Evolutionary conservation across 768 basidiomycete species (phyloP).

Genomic region (Leccinum variicolor): DNA sequence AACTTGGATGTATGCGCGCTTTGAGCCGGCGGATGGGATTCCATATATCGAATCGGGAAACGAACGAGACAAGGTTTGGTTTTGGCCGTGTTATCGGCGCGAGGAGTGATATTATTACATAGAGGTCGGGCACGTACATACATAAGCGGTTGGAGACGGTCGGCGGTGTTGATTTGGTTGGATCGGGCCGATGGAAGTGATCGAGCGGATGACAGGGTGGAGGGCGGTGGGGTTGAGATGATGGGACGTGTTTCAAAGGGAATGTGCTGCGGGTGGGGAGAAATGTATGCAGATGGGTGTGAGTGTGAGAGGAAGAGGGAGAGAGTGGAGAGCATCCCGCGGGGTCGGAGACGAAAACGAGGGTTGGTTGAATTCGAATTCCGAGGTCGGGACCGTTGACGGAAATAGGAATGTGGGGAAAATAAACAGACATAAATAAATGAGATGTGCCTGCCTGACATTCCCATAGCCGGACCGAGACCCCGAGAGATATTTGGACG

Average conservation of each 20-base stretch:
- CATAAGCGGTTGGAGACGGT: background rate
- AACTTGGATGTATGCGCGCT: background rate
- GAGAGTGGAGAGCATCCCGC: background rate
- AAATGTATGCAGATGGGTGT: background rate
- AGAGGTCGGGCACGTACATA: background rate
- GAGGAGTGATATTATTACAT: background rate
- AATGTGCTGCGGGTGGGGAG: background rate
- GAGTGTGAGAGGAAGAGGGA: background rate
- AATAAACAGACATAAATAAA: slow-evolving; percentile 14
- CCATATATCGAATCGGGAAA: background rate
- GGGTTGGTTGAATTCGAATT: slow-evolving; percentile 8
- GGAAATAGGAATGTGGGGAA: slow-evolving; percentile 23
- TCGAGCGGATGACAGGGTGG: background rate
- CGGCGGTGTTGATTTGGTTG: background rate
- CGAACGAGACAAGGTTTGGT: background rate
- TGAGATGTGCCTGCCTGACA: slow-evolving; percentile 11
- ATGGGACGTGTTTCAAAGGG: background rate
- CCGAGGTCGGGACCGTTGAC: slow-evolving; percentile 13
- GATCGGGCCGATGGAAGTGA: background rate
- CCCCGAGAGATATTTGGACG: slow-evolving; percentile 25
- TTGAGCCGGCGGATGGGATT: background rate
- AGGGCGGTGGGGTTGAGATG: background rate
- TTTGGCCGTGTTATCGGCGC: background rate
- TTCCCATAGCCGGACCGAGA: slow-evolving; percentile 34
- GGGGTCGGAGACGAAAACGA: background rate